These are phyloP conservation scores for Acmispon strigosus DNA, from an alignment of 306 rosid genomes.

Conservation along the genomic window DNA sequence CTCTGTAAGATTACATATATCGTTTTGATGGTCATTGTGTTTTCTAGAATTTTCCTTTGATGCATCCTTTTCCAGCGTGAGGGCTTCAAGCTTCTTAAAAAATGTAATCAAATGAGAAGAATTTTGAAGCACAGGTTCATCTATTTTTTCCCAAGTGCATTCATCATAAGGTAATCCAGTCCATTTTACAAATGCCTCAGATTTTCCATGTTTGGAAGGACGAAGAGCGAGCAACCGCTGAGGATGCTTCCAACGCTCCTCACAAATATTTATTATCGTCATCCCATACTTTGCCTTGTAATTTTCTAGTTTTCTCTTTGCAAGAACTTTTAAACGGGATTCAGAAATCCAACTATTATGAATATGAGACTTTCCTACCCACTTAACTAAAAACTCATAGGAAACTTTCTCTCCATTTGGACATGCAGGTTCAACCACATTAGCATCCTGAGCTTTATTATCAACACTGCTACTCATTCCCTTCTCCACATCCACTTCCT, in stretches of 20 bases:
- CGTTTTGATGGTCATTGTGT: conserved; percentile 47
- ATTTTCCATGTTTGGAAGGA: conserved; percentile 41
- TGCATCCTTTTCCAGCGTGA: conserved; percentile 62
- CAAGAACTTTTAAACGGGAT: conserved; percentile 79
- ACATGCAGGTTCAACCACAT: conserved; percentile 40
- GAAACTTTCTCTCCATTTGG: conserved; percentile 37
- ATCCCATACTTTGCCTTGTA: conserved; percentile 94
- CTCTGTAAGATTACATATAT: conserved; percentile 64
- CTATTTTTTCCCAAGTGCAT: conserved; percentile 96
- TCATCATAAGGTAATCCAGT: conserved; percentile 86
- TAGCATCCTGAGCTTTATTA: conserved; percentile 47
- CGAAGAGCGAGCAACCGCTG: conserved; percentile 85
- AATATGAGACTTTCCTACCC: conserved; percentile 93
- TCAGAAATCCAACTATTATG: conserved; percentile 95
- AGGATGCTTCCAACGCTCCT: conserved; percentile 90
- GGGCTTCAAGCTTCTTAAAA: conserved; percentile 58
- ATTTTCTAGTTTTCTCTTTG: conserved; percentile 96
- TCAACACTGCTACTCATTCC: conserved; percentile 36
- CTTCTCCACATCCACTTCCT: conserved; percentile 39
- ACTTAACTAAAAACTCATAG: conserved; percentile 79
- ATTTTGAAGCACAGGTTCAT: conserved; percentile 65
- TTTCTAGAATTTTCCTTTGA: conserved; percentile 45
- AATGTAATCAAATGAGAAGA: conserved; percentile 50
- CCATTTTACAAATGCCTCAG: conserved; percentile 88
- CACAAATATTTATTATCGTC: conserved; percentile 71